A percentile compares a stretch with the other conserved stretches of the same genome.
Evolutionary conservation across 2,329 filamentous ascomycete species (phyloP).

Genomic region (Fusarium sororula): DNA sequence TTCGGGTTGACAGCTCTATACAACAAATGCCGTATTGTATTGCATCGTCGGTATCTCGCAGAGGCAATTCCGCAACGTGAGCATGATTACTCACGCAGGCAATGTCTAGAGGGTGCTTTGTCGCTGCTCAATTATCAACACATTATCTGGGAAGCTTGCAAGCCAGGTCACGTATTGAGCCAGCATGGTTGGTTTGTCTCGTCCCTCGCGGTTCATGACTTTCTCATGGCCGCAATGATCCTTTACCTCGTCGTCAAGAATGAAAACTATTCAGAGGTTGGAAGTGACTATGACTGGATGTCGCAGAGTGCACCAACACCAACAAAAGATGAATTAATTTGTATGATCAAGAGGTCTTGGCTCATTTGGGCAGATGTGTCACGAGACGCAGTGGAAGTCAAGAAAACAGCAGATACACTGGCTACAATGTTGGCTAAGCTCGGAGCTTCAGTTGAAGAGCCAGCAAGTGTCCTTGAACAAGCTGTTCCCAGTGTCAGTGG

Average conservation of each 20-base stretch:
- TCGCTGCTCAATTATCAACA: slow-evolving; percentile 59
- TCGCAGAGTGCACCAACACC: slow-evolving; percentile 44
- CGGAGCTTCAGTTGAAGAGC: slow-evolving; percentile 42
- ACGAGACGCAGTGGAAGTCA: slow-evolving; percentile 50
- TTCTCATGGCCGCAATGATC: slow-evolving; percentile 68
- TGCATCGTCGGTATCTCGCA: slow-evolving; percentile 63
- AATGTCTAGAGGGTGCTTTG: slow-evolving; percentile 60
- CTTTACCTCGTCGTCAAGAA: slow-evolving; percentile 63
- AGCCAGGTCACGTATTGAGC: slow-evolving; percentile 63
- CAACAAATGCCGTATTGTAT: slow-evolving; percentile 64
- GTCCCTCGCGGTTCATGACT: slow-evolving; percentile 68
- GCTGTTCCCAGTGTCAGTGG: neutral
- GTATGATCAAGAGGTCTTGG: slow-evolving; percentile 54
- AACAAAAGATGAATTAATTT: slow-evolving; percentile 52
- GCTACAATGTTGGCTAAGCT: slow-evolving; percentile 57
- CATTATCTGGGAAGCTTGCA: slow-evolving; percentile 57
- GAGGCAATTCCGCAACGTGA: slow-evolving; percentile 54
- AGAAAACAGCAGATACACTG: slow-evolving; percentile 57
- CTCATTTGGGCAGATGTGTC: slow-evolving; percentile 56
- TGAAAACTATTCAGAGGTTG: slow-evolving; percentile 51
- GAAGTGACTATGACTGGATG: slow-evolving; percentile 48
- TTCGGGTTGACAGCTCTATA: slow-evolving; percentile 63
- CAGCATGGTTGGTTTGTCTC: slow-evolving; percentile 66
- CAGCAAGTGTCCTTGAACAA: neutral
- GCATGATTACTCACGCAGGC: slow-evolving; percentile 62